These are phyloP conservation scores for Gastrodia elata DNA, from an alignment of 106 monocot species.

Conservation along the genomic window DNA sequence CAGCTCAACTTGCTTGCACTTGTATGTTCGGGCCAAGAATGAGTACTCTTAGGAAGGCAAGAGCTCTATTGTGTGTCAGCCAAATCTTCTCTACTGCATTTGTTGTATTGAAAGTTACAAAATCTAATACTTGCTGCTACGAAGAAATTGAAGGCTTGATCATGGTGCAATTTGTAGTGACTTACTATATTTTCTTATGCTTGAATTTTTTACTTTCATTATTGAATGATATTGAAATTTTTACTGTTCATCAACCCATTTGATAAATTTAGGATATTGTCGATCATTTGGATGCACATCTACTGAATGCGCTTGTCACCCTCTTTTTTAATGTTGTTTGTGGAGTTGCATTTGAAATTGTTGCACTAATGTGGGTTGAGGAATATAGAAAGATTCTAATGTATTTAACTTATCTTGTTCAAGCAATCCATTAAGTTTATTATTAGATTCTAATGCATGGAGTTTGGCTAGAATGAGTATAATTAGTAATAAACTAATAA, in stretches of 20 bases:
- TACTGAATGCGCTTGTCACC: not conserved
- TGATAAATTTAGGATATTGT: not conserved
- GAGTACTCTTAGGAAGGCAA: not conserved
- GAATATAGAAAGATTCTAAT: no score
- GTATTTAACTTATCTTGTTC: no score
- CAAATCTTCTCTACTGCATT: not conserved
- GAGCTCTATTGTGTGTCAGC: not conserved
- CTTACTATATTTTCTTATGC: not conserved
- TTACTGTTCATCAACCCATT: not conserved
- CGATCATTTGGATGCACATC: not conserved
- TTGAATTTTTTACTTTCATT: not conserved
- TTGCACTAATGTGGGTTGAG: no score
- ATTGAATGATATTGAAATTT: not conserved
- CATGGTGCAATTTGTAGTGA: not conserved
- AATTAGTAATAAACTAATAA: no score
- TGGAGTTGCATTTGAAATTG: not conserved
- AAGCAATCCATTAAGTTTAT: no score
- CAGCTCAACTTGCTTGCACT: no score
- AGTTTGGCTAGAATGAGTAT: no score
- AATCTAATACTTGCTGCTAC: not conserved
- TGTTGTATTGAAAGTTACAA: not conserved
- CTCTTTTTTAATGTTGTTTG: not conserved
- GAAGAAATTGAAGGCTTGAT: not conserved
- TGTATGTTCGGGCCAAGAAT: not conserved
- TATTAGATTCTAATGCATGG: no score